Evolutionary conservation across 2,329 filamentous ascomycete genomes (phyloP), one percentile per base, ranked within the genome.

Genomic region (Ceratocystis variospora): DNA sequence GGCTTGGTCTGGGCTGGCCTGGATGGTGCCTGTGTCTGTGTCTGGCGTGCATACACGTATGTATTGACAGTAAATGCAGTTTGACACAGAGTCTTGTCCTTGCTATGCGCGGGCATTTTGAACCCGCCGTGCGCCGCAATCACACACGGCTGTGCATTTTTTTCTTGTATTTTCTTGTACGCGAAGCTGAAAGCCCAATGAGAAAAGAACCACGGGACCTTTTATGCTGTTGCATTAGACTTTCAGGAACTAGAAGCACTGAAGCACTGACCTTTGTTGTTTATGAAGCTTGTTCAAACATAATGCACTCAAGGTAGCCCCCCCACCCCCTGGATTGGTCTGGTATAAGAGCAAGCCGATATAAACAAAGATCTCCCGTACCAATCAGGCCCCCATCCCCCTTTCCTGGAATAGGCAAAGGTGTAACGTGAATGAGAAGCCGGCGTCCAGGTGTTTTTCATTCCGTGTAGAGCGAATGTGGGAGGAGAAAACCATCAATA

Each of bases 171-270:
- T 10, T n/a, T 19, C 5, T 37, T n/a, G 55, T 3, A 59, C 15
- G 55, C 28, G 33, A 37, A 25, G 28, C 12, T 33, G 28, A 55
- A 55, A 25, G 46, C 6, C 17, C 46, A 19, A 19, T 12, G 25
- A 5, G 25, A 53, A 53, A 37, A 59, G 33, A 31, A 5, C 12
- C 55, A n/a, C 55, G 28, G 28, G 10, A 10, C 15, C 10, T 22
- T 59, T 59, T 59, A 59, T 59, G 55, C 55, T 57, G n/a, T 31
- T 57, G 53, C 28, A 57, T 57, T n/a, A 50, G 48, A 41, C 37
- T 12, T 41, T 12, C 10, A 41, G 37, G 37, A 41, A 41, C 37
- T 15, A 41, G 37, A 41, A 3, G 37, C 10, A 37, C 33, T 10
- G 33, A 12, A 57, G 53, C 22, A 57, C 53, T 57, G 53, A 57